phyloP scores from a whole-genome alignment of 1,284 basidiomycete species.

The Neonothopanus nambi region DNA sequence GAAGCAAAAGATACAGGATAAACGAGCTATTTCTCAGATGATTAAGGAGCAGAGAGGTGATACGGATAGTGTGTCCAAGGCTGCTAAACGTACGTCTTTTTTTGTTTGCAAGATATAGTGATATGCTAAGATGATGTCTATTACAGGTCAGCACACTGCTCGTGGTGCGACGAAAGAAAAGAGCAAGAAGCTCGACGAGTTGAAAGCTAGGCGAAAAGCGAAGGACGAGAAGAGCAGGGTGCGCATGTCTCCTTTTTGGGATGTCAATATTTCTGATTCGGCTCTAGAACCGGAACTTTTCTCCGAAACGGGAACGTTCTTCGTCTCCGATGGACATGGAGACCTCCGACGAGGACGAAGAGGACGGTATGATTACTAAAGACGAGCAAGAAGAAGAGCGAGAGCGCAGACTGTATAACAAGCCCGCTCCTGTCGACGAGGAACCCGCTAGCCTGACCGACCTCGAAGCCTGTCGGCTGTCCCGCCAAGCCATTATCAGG shows the following conservation, averaged over 20 bases:
- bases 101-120: not conserved
- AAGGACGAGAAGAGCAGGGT: slow-evolving; percentile 78
- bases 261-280: slow-evolving; percentile 17
- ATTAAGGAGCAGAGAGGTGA: slow-evolving; percentile 62
- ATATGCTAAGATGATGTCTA: not conserved
- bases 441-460: slow-evolving; percentile 55
- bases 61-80: slow-evolving; percentile 64
- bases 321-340: slow-evolving; percentile 75
- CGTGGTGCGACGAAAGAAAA: slow-evolving; percentile 86
- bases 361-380: slow-evolving; percentile 73
- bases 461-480: slow-evolving; percentile 58
- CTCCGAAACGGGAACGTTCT: slow-evolving; percentile 67
- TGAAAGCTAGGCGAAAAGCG: slow-evolving; percentile 82
- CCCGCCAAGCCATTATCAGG: slow-evolving; percentile 65
- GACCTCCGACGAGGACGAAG: slow-evolving; percentile 62
- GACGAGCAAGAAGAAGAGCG: slow-evolving; percentile 70
- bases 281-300: slow-evolving; percentile 42
- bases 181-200: slow-evolving; percentile 74
- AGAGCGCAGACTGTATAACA: slow-evolving; percentile 49
- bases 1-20: slow-evolving; percentile 76
- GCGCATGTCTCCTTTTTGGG: slow-evolving; percentile 23
- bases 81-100: slow-evolving; percentile 68
- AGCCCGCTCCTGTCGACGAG: slow-evolving; percentile 39
- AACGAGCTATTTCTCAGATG: slow-evolving; percentile 75
- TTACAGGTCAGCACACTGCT: slow-evolving; percentile 68